Conservation (phyloP, 257 asterid species). For the Nicotiana tabacum region DNA sequence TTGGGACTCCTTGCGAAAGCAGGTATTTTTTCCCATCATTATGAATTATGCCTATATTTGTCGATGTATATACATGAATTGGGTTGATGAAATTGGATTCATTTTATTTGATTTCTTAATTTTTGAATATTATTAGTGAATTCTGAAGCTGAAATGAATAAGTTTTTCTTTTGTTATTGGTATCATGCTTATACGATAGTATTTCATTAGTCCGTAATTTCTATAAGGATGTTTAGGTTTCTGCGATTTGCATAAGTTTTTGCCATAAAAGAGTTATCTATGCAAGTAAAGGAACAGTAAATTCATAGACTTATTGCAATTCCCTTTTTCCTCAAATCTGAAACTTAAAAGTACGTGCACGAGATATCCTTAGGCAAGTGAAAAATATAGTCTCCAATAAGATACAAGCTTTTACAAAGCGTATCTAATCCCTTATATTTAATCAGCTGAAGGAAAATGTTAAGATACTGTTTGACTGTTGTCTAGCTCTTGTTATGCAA, state of each 20-base stretch:
- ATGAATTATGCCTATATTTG: background rate
- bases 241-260: background rate
- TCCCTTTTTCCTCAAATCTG: background rate
- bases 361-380: background rate
- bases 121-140: too few relatives aligned
- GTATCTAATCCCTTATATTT: background rate
- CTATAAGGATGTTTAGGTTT: background rate
- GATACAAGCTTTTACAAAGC: too few relatives aligned
- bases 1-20: conserved; percentile 94
- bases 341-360: background rate
- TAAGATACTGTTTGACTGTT: background rate
- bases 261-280: background rate
- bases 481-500: background rate
- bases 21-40: conserved; percentile 32
- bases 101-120: background rate
- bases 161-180: background rate
- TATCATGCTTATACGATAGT: background rate
- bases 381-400: background rate
- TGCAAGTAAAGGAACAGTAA: background rate
- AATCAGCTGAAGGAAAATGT: background rate
- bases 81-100: background rate
- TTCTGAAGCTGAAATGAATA: too few relatives aligned
- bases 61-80: background rate
- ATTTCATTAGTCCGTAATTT: background rate
- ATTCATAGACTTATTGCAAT: too few relatives aligned